These are phyloP conservation scores for Penicillium coprophilum DNA, from an alignment of 495 filamentous ascomycete species.

Conservation along the genomic window DNA sequence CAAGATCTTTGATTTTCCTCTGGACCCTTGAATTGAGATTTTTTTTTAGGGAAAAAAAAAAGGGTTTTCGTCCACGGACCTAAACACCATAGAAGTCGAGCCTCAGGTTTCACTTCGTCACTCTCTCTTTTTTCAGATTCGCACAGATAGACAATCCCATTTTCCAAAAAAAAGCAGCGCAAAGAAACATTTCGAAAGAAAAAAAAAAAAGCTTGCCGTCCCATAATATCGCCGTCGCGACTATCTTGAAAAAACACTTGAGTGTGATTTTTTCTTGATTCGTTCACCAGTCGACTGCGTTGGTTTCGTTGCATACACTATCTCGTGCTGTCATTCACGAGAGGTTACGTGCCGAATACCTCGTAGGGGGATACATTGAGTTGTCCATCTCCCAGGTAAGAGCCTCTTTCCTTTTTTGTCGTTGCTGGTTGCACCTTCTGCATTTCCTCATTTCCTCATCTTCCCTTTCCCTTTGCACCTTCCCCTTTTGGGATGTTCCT, in stretches of 20 bases:
- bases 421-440: slow-evolving; percentile 20
- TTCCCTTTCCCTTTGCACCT: slow-evolving; percentile 1
- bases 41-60: slow-evolving; percentile 11
- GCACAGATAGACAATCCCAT: slow-evolving; percentile 40
- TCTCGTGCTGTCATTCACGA: slow-evolving; percentile 2
- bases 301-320: slow-evolving; percentile 15
- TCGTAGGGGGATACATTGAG: slow-evolving; percentile 88
- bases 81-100: slow-evolving; percentile 10
- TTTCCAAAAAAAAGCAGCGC: slow-evolving; percentile 21
- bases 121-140: slow-evolving; percentile 36
- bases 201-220: slow-evolving; percentile 23
- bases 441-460: too few species aligned
- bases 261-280: slow-evolving; percentile 39
- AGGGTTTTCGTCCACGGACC: slow-evolving; percentile 7
- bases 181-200: slow-evolving; percentile 27
- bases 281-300: slow-evolving; percentile 9
- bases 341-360: slow-evolving; percentile 12
- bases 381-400: slow-evolving; percentile 98
- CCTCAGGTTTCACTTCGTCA: slow-evolving; percentile 24
- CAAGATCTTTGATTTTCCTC: slow-evolving; percentile 18
- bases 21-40: slow-evolving; percentile 12
- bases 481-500: neutral
- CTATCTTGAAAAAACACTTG: slow-evolving; percentile 45
- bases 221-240: slow-evolving; percentile 20
- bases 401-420: slow-evolving; percentile 15